These are phyloP conservation scores for Westerdykella ornata DNA, from an alignment of 2,329 filamentous ascomycete genomes.

Conservation along the genomic window DNA sequence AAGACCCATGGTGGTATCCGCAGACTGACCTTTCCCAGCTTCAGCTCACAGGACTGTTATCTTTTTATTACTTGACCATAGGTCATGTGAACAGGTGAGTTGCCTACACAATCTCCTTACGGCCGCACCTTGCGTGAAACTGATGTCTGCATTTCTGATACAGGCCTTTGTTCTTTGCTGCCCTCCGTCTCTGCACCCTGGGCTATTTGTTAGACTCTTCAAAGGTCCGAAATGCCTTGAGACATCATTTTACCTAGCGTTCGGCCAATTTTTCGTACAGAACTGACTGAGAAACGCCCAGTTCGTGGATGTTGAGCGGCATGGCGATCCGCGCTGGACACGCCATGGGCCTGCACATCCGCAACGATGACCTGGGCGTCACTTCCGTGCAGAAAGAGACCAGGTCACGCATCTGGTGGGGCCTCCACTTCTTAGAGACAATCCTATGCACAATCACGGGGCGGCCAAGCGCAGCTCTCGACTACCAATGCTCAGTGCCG, in stretches of 20 bases:
- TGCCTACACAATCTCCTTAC: not conserved
- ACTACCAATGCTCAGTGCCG: constrained; percentile 25
- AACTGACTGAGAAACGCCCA: constrained; percentile 8
- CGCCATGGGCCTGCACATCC: constrained; percentile 34
- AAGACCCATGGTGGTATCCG: constrained; percentile 1
- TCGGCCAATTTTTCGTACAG: constrained; percentile 17
- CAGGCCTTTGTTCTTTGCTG: too few relatives aligned
- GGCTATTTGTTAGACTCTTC: not conserved
- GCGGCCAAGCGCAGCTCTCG: constrained; percentile 28
- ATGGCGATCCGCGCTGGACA: constrained; percentile 32
- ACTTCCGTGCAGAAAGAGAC: constrained; percentile 27
- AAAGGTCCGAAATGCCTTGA: too few relatives aligned
- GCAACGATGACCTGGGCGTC: constrained; percentile 25
- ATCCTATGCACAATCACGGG: constrained; percentile 35
- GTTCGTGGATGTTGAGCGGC: constrained; percentile 35
- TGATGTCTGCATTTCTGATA: too few relatives aligned
- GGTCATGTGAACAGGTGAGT: constrained; percentile 38
- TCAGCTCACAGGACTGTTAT: constrained; percentile 33
- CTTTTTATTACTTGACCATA: constrained; percentile 37
- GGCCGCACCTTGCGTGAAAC: constrained; percentile 3
- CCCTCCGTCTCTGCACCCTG: not conserved
- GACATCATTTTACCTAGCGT: constrained; percentile 20
- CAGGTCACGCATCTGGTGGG: constrained; percentile 37
- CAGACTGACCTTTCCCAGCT: constrained; percentile 35
- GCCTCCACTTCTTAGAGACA: constrained; percentile 34